Conservation (phyloP, 2,329 filamentous ascomycete species). For the Boeremia exigua region DNA sequence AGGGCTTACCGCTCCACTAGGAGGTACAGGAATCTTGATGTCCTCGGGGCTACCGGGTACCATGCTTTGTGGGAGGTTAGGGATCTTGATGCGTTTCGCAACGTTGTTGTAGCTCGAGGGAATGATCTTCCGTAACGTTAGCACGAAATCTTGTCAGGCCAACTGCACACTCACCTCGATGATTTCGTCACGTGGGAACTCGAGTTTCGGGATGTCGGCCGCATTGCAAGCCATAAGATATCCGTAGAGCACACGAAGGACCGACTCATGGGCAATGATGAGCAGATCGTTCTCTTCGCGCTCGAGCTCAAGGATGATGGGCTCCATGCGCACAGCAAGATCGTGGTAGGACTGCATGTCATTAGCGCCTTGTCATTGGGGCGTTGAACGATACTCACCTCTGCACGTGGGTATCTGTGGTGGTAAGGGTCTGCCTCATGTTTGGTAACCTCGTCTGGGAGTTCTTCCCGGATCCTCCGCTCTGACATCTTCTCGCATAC, state of each 20-base stretch:
- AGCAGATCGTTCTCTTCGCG: slow-evolving; percentile 96
- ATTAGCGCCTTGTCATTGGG: slow-evolving; percentile 23
- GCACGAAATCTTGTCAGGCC: background rate
- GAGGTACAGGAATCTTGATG: slow-evolving; percentile 76
- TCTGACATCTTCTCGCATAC: slow-evolving; percentile 95
- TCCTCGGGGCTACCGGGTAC: slow-evolving; percentile 82
- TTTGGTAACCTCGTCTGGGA: slow-evolving; percentile 89
- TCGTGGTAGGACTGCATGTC: slow-evolving; percentile 86
- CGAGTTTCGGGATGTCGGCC: slow-evolving; percentile 88
- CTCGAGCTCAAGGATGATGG: slow-evolving; percentile 96
- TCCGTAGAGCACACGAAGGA: slow-evolving; percentile 94
- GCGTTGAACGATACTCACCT: slow-evolving; percentile 62
- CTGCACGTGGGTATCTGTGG: slow-evolving; percentile 91
- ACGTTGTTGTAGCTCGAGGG: slow-evolving; percentile 97
- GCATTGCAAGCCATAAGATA: slow-evolving; percentile 99
- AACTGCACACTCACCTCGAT: slow-evolving; percentile 70
- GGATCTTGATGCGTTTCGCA: slow-evolving; percentile 87
- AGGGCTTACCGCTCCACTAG: slow-evolving; percentile 57
- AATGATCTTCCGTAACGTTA: slow-evolving; percentile 68
- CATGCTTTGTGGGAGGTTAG: slow-evolving; percentile 67
- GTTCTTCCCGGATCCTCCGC: slow-evolving; percentile 76
- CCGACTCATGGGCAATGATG: slow-evolving; percentile 97
- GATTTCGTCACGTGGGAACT: slow-evolving; percentile 95
- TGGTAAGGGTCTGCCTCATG: slow-evolving; percentile 96
- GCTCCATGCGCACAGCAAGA: slow-evolving; percentile 94